A percentile compares a stretch with the other conserved stretches of the same genome.
These are phyloP conservation scores for Clavaria fumosa DNA, from an alignment of 768 basidiomycete genomes.

Conservation along the genomic window DNA sequence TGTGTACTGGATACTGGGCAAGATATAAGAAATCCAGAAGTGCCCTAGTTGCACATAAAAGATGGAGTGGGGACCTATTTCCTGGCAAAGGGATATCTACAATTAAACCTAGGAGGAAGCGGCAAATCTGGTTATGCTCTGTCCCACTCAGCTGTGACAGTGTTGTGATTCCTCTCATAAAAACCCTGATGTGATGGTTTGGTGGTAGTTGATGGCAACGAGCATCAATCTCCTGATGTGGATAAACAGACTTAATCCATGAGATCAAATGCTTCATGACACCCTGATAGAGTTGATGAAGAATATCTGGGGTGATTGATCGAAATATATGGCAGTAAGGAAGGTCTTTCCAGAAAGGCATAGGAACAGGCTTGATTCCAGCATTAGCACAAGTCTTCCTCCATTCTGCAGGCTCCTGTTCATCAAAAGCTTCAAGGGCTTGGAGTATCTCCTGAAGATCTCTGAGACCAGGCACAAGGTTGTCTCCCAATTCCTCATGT, in stretches of 20 bases:
- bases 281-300: constrained; percentile 19
- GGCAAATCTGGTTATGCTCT: constrained; percentile 21
- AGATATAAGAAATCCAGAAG: constrained; percentile 26
- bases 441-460: constrained; percentile 4
- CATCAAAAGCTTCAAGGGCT: constrained; percentile 5
- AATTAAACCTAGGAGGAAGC: constrained; percentile 18
- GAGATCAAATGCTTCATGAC: constrained; percentile 19
- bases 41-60: constrained; percentile 16
- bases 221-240: constrained; percentile 22
- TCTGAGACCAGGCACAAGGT: constrained; percentile 1
- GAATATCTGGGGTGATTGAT: constrained; percentile 17
- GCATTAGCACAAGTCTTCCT: constrained; percentile 5
- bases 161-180: constrained; percentile 21
- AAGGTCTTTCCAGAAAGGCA: constrained; percentile 22
- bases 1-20: constrained; percentile 21
- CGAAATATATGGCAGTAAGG: constrained; percentile 20
- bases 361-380: constrained; percentile 9
- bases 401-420: constrained; percentile 1
- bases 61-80: constrained; percentile 6
- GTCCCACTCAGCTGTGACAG: constrained; percentile 21
- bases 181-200: constrained; percentile 20
- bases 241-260: constrained; percentile 17
- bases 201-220: constrained; percentile 19
- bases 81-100: constrained; percentile 12
- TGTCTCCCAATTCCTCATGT: constrained; percentile 10